Evolutionary conservation across 768 basidiomycete genomes (phyloP).

Genomic region (Favolaschia claudopus): DNA sequence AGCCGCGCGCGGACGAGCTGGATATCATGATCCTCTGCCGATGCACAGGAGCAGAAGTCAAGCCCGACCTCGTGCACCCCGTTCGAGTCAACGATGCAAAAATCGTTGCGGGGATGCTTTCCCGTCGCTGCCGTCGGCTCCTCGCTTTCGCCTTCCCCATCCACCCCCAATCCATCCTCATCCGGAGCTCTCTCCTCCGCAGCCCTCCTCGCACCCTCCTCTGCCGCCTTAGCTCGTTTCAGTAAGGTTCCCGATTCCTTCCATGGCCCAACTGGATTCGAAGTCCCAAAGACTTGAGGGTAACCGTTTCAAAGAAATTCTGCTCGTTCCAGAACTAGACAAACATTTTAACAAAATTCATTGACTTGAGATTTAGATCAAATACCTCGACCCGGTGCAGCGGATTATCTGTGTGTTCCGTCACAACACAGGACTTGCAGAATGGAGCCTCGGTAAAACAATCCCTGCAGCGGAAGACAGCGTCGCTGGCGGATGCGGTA

Average conservation of each 20-base stretch:
- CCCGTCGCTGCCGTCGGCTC: no score
- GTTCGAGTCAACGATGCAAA: slow-evolving; percentile 32
- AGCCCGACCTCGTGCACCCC: slow-evolving; percentile 34
- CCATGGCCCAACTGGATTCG: slow-evolving; percentile 30
- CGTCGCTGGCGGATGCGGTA: no score
- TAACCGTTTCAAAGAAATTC: not conserved
- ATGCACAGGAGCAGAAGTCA: slow-evolving; percentile 39
- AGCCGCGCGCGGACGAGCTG: slow-evolving; percentile 41
- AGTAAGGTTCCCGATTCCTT: not conserved
- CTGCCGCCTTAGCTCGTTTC: no score
- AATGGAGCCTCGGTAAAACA: no score
- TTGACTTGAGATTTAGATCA: no score
- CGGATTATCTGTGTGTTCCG: no score
- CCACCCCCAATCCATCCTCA: slow-evolving; percentile 6
- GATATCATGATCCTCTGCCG: slow-evolving; percentile 25
- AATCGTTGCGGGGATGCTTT: slow-evolving; percentile 1
- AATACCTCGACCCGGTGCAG: no score
- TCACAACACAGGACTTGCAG: no score
- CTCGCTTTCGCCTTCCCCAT: slow-evolving; percentile 28
- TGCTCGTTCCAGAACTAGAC: no score
- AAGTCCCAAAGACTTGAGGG: slow-evolving; percentile 26
- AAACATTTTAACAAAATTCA: no score
- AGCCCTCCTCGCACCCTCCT: no score
- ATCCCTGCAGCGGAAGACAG: no score
- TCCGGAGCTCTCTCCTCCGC: not conserved